Percentiles rank a stretch among this genome's conserved stretches.
Evolutionary conservation across 257 asterid genomes (phyloP).

Genomic region (Petunia secreta): DNA sequence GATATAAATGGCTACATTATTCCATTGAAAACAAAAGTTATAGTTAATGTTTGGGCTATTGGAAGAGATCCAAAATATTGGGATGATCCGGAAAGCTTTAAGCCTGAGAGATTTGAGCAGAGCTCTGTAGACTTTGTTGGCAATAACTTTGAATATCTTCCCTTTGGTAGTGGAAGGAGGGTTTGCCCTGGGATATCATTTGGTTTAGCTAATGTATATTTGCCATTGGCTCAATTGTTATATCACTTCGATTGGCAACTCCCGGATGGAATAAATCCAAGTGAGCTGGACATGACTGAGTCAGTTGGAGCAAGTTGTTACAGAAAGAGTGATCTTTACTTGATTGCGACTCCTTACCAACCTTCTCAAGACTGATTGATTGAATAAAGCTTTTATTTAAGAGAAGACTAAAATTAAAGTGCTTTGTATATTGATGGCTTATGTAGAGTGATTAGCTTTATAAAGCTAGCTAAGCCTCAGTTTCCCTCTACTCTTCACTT

Average conservation of each 20-base stretch:
- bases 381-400: background rate
- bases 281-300: constrained; percentile 24
- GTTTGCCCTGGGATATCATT: constrained; percentile 29
- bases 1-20: constrained; percentile 13
- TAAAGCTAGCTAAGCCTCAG: background rate
- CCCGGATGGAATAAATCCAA: background rate
- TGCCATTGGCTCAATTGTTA: constrained; percentile 19
- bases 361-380: background rate
- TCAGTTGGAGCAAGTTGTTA: constrained; percentile 8
- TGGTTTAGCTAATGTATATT: constrained; percentile 15
- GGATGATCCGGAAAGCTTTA: constrained; percentile 14
- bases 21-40: background rate
- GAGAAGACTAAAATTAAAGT: background rate
- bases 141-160: background rate
- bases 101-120: constrained; percentile 23
- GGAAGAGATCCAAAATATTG: constrained; percentile 26
- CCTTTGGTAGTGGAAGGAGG: constrained; percentile 31
- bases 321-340: constrained; percentile 1
- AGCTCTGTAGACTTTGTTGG: constrained; percentile 18
- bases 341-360: constrained; percentile 15
- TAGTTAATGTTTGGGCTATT: constrained; percentile 30
- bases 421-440: no score
- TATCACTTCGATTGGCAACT: constrained; percentile 32
- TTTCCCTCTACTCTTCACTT: background rate
- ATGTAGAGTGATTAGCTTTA: background rate